Conservation (phyloP, 305 asterid species). For the Fraxinus sp. region DNA sequence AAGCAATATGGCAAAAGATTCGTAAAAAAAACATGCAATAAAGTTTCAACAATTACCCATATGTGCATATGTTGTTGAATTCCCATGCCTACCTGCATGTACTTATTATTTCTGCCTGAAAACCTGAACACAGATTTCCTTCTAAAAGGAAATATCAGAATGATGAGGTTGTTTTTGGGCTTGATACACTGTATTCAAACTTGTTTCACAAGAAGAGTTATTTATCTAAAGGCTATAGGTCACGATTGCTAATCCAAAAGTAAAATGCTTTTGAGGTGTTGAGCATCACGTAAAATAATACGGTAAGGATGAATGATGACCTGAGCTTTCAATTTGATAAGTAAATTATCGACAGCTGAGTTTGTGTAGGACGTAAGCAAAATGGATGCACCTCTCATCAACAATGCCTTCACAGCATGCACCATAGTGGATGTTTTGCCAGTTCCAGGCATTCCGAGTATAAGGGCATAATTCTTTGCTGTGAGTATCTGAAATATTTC, state of each 20-base stretch:
- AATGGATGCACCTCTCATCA: slow-evolving; percentile 78
- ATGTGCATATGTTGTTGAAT: not conserved
- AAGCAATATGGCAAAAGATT: not conserved
- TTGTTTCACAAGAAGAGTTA: slow-evolving; percentile 12
- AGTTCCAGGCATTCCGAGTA: slow-evolving; percentile 99
- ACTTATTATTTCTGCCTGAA: not conserved
- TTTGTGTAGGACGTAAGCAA: slow-evolving; percentile 86
- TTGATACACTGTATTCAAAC: not conserved
- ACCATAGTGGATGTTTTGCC: slow-evolving; percentile 98
- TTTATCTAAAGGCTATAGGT: slow-evolving; percentile 13
- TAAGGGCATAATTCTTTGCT: slow-evolving; percentile 84
- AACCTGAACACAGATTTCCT: not conserved
- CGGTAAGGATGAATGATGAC: slow-evolving; percentile 44
- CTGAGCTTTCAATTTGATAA: slow-evolving; percentile 87
- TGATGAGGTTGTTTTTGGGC: slow-evolving; percentile 9
- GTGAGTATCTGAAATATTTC: slow-evolving; percentile 71
- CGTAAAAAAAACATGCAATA: not conserved
- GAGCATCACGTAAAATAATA: slow-evolving; percentile 17
- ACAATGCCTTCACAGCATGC: slow-evolving; percentile 90
- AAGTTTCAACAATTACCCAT: slow-evolving; percentile 2
- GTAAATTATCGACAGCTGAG: slow-evolving; percentile 92
- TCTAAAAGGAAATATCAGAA: not conserved
- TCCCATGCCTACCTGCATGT: not conserved
- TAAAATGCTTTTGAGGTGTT: slow-evolving; percentile 16
- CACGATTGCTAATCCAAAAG: slow-evolving; percentile 2